Conservation (phyloP, 371 early-diverging fungal genomes). For the Mortierella sp. region DNA sequence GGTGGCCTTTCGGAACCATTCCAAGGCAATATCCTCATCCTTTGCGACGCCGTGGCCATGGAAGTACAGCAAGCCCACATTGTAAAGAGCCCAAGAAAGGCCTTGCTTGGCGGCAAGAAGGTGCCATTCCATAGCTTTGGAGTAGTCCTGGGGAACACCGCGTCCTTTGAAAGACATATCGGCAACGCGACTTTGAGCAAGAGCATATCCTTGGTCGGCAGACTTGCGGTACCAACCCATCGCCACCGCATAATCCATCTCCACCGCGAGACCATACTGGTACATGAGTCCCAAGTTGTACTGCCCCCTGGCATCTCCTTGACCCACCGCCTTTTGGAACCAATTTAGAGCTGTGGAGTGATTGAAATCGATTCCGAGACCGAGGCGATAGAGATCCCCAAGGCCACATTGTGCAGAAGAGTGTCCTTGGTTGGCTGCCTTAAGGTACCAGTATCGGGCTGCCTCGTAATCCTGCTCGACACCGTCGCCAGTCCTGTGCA, state of each 20-base stretch:
- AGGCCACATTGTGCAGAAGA: not conserved
- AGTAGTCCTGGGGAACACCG: not conserved
- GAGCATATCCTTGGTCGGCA: no score
- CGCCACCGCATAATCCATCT: no score
- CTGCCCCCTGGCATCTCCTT: no score
- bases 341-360: not conserved
- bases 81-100: not conserved
- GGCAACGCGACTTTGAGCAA: no score
- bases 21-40: no score
- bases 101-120: not conserved
- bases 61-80: not conserved
- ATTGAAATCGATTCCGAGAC: not conserved
- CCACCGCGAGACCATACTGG: no score
- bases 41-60: no score
- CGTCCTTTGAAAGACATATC: no score
- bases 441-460: not conserved
- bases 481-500: not conserved
- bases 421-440: not conserved
- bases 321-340: no score
- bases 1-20: no score
- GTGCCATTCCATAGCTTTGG: not conserved
- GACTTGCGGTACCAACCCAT: no score
- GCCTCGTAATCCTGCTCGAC: not conserved
- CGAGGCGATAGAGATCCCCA: not conserved
- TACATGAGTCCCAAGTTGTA: no score